Evolutionary conservation across 2,329 filamentous ascomycete genomes (phyloP).

Genomic region (Calonectria ilicicola): DNA sequence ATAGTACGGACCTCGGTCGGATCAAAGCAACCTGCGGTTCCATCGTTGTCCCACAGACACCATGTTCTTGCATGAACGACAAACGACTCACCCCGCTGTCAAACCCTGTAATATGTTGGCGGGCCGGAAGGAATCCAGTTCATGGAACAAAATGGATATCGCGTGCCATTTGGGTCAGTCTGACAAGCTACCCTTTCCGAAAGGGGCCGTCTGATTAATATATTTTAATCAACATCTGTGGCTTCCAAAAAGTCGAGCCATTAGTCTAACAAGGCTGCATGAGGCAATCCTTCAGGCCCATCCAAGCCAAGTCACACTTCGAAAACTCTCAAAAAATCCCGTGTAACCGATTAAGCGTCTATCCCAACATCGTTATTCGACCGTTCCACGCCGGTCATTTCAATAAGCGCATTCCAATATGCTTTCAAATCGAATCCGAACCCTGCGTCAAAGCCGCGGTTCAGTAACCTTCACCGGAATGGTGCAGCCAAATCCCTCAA

Average conservation of each 20-base stretch:
- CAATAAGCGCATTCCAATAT: neutral
- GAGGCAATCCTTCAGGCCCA: neutral
- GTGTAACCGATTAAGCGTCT: no score
- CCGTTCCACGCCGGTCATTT: no score
- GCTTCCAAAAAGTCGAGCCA: neutral
- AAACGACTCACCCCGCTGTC: neutral
- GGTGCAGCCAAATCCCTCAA: neutral
- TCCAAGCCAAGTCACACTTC: neutral
- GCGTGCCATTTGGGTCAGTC: neutral
- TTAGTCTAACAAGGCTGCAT: neutral
- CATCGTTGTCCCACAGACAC: neutral
- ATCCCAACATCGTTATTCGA: no score
- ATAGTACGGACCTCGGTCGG: no score
- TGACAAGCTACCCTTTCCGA: neutral
- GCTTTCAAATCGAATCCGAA: neutral
- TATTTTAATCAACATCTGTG: neutral
- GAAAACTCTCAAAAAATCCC: neutral
- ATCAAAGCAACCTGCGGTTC: neutral
- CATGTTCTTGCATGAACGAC: slow-evolving; percentile 1
- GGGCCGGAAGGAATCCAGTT: neutral
- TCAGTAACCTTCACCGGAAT: neutral
- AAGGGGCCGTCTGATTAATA: neutral
- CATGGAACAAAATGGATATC: neutral
- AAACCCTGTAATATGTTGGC: neutral
- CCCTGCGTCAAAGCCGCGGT: neutral